Evolutionary conservation across 768 basidiomycete genomes (phyloP), one percentile per base, ranked within the genome.

Genomic region (Chiua virens): DNA sequence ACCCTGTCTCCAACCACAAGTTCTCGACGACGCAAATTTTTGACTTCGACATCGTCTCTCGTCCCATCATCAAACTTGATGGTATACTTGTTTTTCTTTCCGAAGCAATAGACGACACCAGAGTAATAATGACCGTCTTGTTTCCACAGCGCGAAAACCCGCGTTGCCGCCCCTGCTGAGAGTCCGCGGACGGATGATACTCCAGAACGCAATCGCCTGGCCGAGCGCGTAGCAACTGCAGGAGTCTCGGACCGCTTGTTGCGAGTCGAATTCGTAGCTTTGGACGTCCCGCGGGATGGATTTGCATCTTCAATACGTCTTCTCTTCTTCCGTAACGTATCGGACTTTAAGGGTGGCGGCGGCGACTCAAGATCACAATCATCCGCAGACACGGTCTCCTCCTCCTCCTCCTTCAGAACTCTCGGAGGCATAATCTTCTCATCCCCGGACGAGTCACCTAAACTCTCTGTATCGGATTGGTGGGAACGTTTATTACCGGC

Each of bases 101-200:
- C 64, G 55, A 54, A 52, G 17, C 73, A 71, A 47, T 81, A 61
- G 23, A 87, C 75, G 32, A 67, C 73, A 15, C 87, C 90, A 17
- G 81, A 67, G 62, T 83, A 87, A 68, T 76, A 92, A 57, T 76
- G 75, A 4, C 75, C 77, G 43, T 82, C 81, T 40, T 70, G 67
- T 54, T 73, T 79, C 87, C 86, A 89, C 11, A 85, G 61, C 9
- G 85, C 87, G 57, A 87, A 83, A n/a, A 90, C 84, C 6, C 80
- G 79, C 13, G 83, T 85, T 20, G 78, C 71, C 7, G 55, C 49
- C 35, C 60, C 58, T 27, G 34, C 39, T 15, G 55, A 30, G 28
- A 45, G 36, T 18, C 48, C 54, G 34, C 59, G 62, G 10, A 43
- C 48, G 30, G 69, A 64, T 14, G 68, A 67, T 17, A 57, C 27